Percentiles rank a stretch among this genome's conserved stretches.
phyloP scores from a whole-genome alignment of 2,329 filamentous ascomycete genomes.

The Ploettnerulaceae sp. region DNA sequence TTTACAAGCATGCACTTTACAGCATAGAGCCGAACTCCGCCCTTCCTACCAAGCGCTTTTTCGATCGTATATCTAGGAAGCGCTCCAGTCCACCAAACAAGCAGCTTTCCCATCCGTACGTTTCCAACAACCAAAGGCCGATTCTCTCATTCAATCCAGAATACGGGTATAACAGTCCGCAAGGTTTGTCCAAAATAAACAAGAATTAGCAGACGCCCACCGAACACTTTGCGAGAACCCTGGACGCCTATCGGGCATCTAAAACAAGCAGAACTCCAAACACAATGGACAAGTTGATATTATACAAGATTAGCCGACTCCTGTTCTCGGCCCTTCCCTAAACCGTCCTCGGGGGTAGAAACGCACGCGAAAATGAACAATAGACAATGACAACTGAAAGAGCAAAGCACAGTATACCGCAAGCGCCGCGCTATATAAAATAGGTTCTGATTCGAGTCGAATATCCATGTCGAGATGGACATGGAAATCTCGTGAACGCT shows the following conservation, averaged over 20 bases:
- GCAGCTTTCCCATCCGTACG: no score
- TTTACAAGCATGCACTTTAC: no score
- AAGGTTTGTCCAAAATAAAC: background rate
- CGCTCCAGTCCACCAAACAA: no score
- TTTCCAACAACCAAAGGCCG: no score
- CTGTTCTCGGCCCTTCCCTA: background rate
- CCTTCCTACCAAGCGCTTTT: no score
- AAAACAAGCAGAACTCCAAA: background rate
- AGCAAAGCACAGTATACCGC: background rate
- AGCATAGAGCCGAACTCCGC: no score
- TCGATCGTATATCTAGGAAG: no score
- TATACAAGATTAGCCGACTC: slow-evolving; percentile 13
- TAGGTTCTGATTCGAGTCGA: background rate
- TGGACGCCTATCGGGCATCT: background rate
- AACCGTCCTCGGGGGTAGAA: background rate
- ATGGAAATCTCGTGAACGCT: background rate
- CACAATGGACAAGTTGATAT: background rate
- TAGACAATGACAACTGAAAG: background rate
- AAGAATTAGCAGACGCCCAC: background rate
- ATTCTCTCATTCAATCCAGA: no score
- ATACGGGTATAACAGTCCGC: background rate
- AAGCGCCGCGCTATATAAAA: background rate
- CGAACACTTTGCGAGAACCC: background rate
- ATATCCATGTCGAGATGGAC: background rate
- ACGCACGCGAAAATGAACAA: background rate